Conservation (phyloP, 1,139 yeast genomes). For the Scheffersomyces parashehatae region DNA sequence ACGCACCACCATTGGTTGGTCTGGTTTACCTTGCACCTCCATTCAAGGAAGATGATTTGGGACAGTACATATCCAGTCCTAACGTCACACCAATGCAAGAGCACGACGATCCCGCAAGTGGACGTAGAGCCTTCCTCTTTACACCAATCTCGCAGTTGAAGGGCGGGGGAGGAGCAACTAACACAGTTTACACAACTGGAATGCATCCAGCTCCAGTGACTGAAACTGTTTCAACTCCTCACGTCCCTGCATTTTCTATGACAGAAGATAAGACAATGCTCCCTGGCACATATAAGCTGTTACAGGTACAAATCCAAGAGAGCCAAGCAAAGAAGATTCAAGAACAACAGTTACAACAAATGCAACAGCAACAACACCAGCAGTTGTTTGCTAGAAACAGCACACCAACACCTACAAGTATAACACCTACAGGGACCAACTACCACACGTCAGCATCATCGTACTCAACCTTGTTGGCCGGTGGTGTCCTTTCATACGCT, state of each 20-base stretch:
- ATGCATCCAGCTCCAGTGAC: neutral
- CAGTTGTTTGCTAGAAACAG: conserved; percentile 21
- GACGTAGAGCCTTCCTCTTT: conserved; percentile 44
- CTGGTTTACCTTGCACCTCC: conserved; percentile 81
- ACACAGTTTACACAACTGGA: conserved; percentile 21
- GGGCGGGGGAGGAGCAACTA: conserved; percentile 34
- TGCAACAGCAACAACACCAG: conserved; percentile 19
- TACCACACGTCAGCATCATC: conserved; percentile 35
- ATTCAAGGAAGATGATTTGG: conserved; percentile 74
- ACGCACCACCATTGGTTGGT: conserved; percentile 90
- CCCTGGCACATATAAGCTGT: conserved; percentile 18
- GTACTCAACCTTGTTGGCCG: conserved; percentile 39
- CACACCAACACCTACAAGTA: conserved; percentile 22
- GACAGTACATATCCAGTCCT: conserved; percentile 62
- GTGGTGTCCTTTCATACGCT: conserved; percentile 42
- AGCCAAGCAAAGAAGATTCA: conserved; percentile 15
- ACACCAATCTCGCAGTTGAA: conserved; percentile 51
- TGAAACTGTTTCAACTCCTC: conserved; percentile 34
- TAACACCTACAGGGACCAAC: conserved; percentile 20
- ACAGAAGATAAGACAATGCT: conserved; percentile 10
- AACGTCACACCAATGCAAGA: conserved; percentile 56
- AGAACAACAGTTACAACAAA: conserved; percentile 15
- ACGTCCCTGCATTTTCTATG: conserved; percentile 14
- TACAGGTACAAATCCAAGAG: conserved; percentile 17
- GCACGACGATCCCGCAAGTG: conserved; percentile 51